Evolutionary conservation across 2,329 filamentous ascomycete species (phyloP), one percentile per base, ranked within the genome.

Genomic region (Fusarium buxicola): DNA sequence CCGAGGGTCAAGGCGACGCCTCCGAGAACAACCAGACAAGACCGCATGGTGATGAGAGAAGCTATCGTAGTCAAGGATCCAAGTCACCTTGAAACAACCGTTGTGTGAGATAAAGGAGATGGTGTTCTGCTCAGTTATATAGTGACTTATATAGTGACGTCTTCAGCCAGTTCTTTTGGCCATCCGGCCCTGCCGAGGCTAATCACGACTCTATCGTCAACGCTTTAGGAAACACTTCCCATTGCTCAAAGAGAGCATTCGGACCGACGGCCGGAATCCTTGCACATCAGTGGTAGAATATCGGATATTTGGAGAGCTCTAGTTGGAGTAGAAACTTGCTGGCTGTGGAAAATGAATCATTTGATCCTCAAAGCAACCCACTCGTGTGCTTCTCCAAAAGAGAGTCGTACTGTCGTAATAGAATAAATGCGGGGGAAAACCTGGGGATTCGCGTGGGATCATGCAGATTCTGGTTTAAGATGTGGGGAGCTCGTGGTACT

Each of bases 381-480:
- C 12, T 35, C 24, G 25, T 36, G 32, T 16, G 34, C n/a, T 16
- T 36, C 16, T 18, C n/a, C 16, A 21, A 5, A 36, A 15, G 9
- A 8, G 8, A n/a, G n/a, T n/a, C n/a, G n/a, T n/a, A n/a, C n/a
- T n/a, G 15, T n/a, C 34, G 15, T 31, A 36, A 21, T 25, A 24
- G 31, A 36, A 16, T 27, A 21, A 52, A 39, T 46, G 60, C 50
- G 60, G 60, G 60, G 60, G 64, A 57, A 57, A 57, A 61, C 61
- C 60, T 62, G 60, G 60, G 60, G 60, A 58, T 50, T 34, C 8
- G 16, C n/a, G 31, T 21, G 15, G 44, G 32, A 47, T 47, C 30
- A 32, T 16, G 55, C 43, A 60, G n/a, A 30, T 41, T 51, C 55
- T 40, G 49, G 38, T 52, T 65, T 65, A 64, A 64, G 41, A 47